Evolutionary conservation across 75 land plant genomes (phyloP).

Genomic region (Sequoia sempervirens): DNA sequence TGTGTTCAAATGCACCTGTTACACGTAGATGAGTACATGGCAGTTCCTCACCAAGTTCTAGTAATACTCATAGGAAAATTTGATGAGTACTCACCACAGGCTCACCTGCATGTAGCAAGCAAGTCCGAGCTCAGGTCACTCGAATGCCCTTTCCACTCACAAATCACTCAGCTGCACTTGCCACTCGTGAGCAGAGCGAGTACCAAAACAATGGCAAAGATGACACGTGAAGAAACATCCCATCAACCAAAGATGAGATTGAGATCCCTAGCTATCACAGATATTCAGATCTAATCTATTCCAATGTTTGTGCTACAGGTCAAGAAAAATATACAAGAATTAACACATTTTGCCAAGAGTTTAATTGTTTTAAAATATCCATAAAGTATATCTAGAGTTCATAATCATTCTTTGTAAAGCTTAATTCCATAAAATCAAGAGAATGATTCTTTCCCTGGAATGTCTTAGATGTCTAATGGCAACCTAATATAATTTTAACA

Average conservation of each 20-base stretch:
- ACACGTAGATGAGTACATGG: no score
- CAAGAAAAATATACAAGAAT: not conserved
- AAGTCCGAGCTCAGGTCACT: not conserved
- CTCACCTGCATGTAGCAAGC: no score
- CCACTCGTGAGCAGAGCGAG: no score
- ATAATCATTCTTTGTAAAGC: not conserved
- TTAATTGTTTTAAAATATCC: no score
- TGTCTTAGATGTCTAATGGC: not conserved
- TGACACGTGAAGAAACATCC: not conserved
- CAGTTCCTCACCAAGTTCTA: no score
- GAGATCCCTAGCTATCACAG: not conserved
- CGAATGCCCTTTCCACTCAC: no score
- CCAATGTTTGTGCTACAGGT: not conserved
- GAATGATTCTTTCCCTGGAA: not conserved
- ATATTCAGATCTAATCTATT: not conserved
- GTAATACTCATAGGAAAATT: no score
- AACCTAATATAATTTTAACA: not conserved
- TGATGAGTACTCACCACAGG: no score
- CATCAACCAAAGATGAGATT: not conserved
- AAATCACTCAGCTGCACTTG: no score
- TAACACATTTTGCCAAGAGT: no score
- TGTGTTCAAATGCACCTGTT: no score
- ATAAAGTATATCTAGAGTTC: no score
- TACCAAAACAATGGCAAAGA: not conserved
- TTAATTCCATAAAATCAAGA: not conserved